Conservation (phyloP, 2,329 filamentous ascomycete genomes). For the Dactylellina cionopaga region DNA sequence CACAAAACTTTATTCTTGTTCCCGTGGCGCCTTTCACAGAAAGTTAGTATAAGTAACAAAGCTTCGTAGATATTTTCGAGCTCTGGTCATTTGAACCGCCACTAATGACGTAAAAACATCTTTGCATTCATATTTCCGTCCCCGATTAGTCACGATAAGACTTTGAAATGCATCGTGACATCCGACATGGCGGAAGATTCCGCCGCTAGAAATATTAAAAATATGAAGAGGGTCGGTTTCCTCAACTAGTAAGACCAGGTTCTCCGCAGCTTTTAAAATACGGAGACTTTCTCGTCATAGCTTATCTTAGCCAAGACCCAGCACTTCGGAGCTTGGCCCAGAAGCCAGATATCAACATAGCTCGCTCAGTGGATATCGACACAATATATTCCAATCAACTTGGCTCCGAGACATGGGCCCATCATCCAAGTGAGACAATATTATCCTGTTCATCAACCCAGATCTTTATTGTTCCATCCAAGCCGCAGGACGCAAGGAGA, state of each 20-base stretch:
- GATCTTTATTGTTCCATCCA: constrained; percentile 71
- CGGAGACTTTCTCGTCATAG: constrained; percentile 3
- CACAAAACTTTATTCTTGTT: constrained; percentile 25
- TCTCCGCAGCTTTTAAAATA: constrained; percentile 7
- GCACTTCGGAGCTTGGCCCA: constrained; percentile 34
- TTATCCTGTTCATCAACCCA: constrained; percentile 65
- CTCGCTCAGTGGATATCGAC: not conserved
- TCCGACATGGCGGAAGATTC: constrained; percentile 20
- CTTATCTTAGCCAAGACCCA: not conserved
- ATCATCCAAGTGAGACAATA: not conserved
- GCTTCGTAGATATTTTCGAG: no score
- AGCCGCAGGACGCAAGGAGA: constrained; percentile 70
- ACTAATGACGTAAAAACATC: constrained; percentile 17
- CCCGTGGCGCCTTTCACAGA: not conserved
- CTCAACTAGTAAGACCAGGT: not conserved
- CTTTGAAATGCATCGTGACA: constrained; percentile 23
- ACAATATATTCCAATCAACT: not conserved
- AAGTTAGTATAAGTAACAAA: no score
- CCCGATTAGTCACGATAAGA: constrained; percentile 28
- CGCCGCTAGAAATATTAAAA: not conserved
- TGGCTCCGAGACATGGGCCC: not conserved
- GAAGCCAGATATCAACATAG: not conserved
- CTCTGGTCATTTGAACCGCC: not conserved
- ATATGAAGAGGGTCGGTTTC: not conserved
- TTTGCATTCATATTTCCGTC: not conserved